phyloP scores from a whole-genome alignment of 306 rosid genomes.

The Prunus padus region DNA sequence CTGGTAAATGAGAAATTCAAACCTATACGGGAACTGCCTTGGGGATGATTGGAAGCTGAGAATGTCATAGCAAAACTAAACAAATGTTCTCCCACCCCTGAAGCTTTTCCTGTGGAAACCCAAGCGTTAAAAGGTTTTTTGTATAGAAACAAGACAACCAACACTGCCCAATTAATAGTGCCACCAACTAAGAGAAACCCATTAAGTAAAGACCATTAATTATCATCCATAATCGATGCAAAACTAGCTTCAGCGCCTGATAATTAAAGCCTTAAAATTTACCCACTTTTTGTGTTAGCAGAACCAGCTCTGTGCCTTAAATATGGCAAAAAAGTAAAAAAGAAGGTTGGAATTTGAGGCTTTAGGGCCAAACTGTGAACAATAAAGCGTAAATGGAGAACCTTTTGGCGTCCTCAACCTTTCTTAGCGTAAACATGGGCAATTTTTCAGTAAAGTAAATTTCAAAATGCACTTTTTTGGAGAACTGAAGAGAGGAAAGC shows the following conservation, averaged over 20 bases:
- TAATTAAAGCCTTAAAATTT: neutral
- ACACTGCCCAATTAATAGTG: conserved; percentile 22
- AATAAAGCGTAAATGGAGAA: conserved; percentile 2
- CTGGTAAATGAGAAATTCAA: conserved; percentile 24
- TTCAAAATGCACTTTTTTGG: neutral
- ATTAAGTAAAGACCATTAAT: conserved; percentile 21
- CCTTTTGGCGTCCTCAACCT: neutral
- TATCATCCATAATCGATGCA: conserved; percentile 7
- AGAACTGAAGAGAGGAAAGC: neutral
- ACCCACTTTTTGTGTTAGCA: conserved; percentile 11
- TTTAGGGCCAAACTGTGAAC: conserved; percentile 17
- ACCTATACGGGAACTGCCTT: conserved; percentile 54
- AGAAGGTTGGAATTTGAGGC: neutral
- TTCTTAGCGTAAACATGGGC: neutral
- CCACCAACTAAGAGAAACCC: conserved; percentile 27
- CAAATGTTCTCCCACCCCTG: conserved; percentile 22
- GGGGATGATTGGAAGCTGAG: conserved; percentile 49
- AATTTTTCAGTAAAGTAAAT: conserved; percentile 1
- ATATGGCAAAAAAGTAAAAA: neutral
- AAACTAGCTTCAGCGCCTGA: neutral
- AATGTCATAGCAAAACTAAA: conserved; percentile 42
- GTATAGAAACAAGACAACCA: conserved; percentile 19
- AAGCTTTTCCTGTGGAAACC: conserved; percentile 24
- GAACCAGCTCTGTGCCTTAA: conserved; percentile 20
- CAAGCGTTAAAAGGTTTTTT: conserved; percentile 7